These are phyloP conservation scores for Fraxinus dipetala DNA, from an alignment of 305 asterid species.

Conservation along the genomic window DNA sequence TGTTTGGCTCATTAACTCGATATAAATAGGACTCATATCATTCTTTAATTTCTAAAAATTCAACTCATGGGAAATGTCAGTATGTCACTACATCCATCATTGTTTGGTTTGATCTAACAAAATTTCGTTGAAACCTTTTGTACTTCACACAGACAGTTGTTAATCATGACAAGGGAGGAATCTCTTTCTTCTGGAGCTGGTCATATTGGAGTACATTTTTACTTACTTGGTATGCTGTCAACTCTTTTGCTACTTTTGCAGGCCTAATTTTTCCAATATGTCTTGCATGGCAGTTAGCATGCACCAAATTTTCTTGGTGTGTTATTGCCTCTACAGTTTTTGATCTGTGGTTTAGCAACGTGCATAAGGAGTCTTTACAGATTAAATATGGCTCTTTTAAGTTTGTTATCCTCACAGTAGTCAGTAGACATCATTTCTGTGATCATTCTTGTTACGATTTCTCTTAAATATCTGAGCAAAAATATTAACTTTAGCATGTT, in stretches of 20 bases:
- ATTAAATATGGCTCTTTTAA: not conserved
- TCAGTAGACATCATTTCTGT: not conserved
- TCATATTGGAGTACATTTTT: slow-evolving; percentile 78
- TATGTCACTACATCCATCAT: not conserved
- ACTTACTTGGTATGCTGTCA: slow-evolving; percentile 59
- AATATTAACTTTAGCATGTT: not conserved
- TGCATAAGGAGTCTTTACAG: not conserved
- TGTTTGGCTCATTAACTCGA: not conserved
- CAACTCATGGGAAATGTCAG: not conserved
- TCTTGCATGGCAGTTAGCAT: not conserved
- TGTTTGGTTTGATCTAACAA: not conserved
- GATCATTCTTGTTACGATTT: slow-evolving; percentile 1
- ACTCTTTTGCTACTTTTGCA: not conserved
- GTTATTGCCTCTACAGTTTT: not conserved
- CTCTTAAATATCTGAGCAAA: not conserved
- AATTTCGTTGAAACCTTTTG: slow-evolving; percentile 13
- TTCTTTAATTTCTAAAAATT: not conserved
- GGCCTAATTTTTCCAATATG: not conserved
- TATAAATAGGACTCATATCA: not conserved
- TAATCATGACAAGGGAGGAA: slow-evolving; percentile 46
- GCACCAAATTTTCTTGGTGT: not conserved
- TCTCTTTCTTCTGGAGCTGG: slow-evolving; percentile 80
- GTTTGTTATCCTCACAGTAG: not conserved
- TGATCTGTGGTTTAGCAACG: not conserved
- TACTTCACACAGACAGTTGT: slow-evolving; percentile 42